Evolutionary conservation across 768 basidiomycete species (phyloP).

Genomic region (Russula abietina): DNA sequence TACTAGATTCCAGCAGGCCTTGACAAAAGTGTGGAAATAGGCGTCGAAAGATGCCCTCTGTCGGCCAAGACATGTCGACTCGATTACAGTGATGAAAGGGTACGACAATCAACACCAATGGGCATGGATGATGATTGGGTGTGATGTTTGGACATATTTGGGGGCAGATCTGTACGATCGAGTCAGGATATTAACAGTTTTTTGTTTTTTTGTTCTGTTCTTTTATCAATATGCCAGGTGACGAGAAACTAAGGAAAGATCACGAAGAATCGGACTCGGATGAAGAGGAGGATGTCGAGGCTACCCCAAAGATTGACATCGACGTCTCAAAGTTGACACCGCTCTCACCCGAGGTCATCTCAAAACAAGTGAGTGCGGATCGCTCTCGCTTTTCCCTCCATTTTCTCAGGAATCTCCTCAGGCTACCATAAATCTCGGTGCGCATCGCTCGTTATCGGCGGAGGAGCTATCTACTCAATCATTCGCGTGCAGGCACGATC

Average conservation of each 20-base stretch:
- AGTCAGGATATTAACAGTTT: not conserved
- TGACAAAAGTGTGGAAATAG: no score
- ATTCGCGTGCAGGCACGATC: constrained; percentile 67
- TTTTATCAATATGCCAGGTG: constrained; percentile 48
- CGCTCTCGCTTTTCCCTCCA: not conserved
- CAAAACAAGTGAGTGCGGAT: constrained; percentile 65
- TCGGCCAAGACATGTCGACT: no score
- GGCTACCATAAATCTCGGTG: constrained; percentile 94
- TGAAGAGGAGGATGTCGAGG: constrained; percentile 48
- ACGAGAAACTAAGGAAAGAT: constrained; percentile 59
- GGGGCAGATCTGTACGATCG: not conserved
- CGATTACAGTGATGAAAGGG: no score
- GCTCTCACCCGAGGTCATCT: constrained; percentile 83
- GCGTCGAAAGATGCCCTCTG: no score
- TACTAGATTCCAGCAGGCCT: no score
- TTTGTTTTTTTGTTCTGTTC: not conserved
- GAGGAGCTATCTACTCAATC: not conserved
- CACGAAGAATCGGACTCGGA: constrained; percentile 68
- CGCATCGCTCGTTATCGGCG: constrained; percentile 10
- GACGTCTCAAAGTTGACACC: constrained; percentile 81
- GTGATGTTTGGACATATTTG: constrained; percentile 8
- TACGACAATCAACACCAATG: no score
- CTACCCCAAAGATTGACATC: constrained; percentile 62
- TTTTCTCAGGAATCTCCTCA: constrained; percentile 31
- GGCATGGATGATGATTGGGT: no score